phyloP scores from a whole-genome alignment of 2,329 filamentous ascomycete species.

The Aureobasidium subglaciale region DNA sequence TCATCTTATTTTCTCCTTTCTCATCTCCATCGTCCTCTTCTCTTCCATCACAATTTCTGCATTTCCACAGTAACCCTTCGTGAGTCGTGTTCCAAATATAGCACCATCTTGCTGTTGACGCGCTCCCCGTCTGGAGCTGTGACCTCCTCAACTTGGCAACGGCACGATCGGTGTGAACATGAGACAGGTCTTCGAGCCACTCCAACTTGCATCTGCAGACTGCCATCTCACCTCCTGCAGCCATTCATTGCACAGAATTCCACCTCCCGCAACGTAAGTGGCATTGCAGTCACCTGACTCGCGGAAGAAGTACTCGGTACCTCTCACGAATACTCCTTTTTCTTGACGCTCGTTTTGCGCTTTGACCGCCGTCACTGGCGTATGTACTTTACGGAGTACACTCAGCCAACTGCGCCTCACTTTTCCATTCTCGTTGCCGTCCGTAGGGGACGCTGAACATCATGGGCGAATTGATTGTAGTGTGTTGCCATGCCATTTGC shows the following conservation, averaged over 20 bases:
- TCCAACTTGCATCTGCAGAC: not conserved
- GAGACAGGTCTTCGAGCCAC: not conserved
- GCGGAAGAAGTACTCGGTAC: not conserved
- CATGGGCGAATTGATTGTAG: slow-evolving; percentile 55
- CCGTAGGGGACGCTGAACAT: not conserved
- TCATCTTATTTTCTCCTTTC: not conserved
- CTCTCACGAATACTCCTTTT: not conserved
- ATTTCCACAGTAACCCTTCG: not conserved
- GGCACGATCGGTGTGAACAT: not conserved
- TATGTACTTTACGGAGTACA: not conserved
- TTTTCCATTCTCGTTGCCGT: not conserved
- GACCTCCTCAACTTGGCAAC: not conserved
- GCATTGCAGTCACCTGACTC: not conserved
- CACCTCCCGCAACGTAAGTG: not conserved
- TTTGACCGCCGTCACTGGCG: not conserved
- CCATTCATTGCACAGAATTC: not conserved
- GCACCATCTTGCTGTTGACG: not conserved
- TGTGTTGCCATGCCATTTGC: slow-evolving; percentile 78
- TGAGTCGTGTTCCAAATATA: slow-evolving; percentile 3
- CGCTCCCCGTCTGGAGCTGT: not conserved
- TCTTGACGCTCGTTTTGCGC: not conserved
- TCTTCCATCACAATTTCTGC: not conserved
- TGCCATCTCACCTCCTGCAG: not conserved
- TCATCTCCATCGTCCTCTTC: not conserved
- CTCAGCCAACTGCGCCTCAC: slow-evolving; percentile 4